Evolutionary conservation across 768 basidiomycete genomes (phyloP).

Genomic region (Pisolithus tinctorius): DNA sequence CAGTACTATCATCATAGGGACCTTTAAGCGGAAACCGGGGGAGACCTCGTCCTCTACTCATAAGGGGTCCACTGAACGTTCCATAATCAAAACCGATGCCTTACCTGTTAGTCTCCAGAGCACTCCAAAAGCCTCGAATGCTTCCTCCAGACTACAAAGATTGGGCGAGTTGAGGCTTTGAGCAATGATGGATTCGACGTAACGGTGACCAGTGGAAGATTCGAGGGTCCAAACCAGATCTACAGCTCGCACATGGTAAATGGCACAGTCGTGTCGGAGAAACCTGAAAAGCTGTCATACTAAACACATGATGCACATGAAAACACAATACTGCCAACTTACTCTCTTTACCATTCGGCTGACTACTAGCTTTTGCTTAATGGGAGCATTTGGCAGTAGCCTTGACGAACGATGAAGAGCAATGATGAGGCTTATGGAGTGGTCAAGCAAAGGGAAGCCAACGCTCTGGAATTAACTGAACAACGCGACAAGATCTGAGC

Average conservation of each 20-base stretch:
- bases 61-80: constrained; percentile 3
- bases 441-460: constrained; percentile 66
- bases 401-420: constrained; percentile 44
- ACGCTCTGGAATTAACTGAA: constrained; percentile 33
- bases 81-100: constrained; percentile 9
- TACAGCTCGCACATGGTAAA: constrained; percentile 79
- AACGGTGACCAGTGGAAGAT: constrained; percentile 40
- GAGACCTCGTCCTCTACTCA: constrained; percentile 66
- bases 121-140: constrained; percentile 85
- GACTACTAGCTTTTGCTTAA: constrained; percentile 53
- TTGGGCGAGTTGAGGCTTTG: constrained; percentile 58
- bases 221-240: constrained; percentile 80
- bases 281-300: constrained; percentile 58
- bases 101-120: constrained; percentile 86
- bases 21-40: constrained; percentile 77
- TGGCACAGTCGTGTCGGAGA: constrained; percentile 54
- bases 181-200: constrained; percentile 77
- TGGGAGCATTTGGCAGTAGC: constrained; percentile 45
- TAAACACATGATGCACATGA: constrained; percentile 1
- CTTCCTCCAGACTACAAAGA: constrained; percentile 39
- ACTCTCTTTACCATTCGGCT: constrained; percentile 53
- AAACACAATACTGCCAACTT: constrained; percentile 4
- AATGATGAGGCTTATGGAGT: constrained; percentile 49
- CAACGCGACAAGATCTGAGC: constrained; percentile 4
- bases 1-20: constrained; percentile 83